Percentiles rank a stretch among this genome's conserved stretches.
phyloP scores from a whole-genome alignment of 2,329 filamentous ascomycete species.

The Erysiphe neolycopersici region DNA sequence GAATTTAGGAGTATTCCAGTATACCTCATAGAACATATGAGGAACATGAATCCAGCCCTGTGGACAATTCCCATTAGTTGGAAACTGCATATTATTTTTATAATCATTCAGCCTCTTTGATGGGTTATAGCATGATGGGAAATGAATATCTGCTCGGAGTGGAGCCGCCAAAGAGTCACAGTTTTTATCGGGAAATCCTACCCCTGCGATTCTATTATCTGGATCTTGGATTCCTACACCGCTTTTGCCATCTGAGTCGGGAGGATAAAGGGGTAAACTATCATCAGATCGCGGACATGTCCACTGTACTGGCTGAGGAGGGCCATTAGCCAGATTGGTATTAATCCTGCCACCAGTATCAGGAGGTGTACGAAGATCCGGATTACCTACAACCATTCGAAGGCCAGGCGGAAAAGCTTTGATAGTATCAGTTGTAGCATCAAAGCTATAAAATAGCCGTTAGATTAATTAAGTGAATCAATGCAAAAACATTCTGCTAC shows the following conservation, averaged over 20 bases:
- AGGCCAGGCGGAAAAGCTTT: conserved; percentile 52
- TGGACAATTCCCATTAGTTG: conserved; percentile 49
- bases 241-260: conserved; percentile 24
- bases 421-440: conserved; percentile 34
- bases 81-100: conserved; percentile 47
- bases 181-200: conserved; percentile 42
- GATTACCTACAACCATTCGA: conserved; percentile 56
- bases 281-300: conserved; percentile 29
- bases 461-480: not conserved
- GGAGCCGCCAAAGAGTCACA: conserved; percentile 37
- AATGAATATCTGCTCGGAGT: conserved; percentile 59
- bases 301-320: conserved; percentile 27
- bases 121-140: conserved; percentile 75
- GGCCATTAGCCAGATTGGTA: conserved; percentile 24
- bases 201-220: conserved; percentile 26
- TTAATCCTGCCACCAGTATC: conserved; percentile 21
- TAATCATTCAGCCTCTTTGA: conserved; percentile 25
- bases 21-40: conserved; percentile 64
- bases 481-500: not conserved
- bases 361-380: conserved; percentile 34
- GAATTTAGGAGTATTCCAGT: conserved; percentile 50
- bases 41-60: conserved; percentile 39
- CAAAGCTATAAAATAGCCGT: conserved; percentile 19
- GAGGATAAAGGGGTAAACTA: conserved; percentile 24
- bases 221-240: conserved; percentile 27